Conservation (phyloP, 176 grass and related monocot genomes). For the Chrysopogon serrulatus region DNA sequence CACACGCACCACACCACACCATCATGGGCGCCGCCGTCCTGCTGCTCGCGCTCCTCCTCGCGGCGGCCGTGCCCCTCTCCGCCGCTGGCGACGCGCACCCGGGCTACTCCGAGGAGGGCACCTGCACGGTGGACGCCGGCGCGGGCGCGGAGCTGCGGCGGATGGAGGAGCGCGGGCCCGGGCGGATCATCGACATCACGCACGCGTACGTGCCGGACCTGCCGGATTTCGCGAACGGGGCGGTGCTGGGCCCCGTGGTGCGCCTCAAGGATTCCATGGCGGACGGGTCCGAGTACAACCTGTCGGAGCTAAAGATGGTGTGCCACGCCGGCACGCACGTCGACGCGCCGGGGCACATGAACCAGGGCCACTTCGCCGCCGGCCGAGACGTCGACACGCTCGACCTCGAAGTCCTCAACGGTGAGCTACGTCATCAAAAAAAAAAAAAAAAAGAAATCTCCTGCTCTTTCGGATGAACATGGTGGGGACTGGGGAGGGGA, state of each 20-base stretch:
- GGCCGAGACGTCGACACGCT: conserved; percentile 74
- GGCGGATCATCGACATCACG: conserved; percentile 13
- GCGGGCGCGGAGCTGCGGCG: neutral
- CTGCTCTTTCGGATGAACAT: neutral
- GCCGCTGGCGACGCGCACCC: conserved; percentile 7
- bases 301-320: neutral
- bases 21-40: neutral
- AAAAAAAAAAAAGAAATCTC: no score
- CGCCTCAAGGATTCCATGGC: neutral
- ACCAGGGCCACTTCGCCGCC: conserved; percentile 49
- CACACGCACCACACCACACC: neutral
- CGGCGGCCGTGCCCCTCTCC: no score
- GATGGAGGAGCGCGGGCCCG: neutral
- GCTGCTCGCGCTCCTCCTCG: neutral
- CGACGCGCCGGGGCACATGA: conserved; percentile 59
- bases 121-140: neutral
- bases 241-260: neutral
- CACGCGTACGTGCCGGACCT: conserved; percentile 11
- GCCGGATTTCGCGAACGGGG: neutral
- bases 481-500: neutral
- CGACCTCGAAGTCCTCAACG: conserved; percentile 72
- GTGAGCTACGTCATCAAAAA: neutral
- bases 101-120: neutral
- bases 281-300: conserved; percentile 4
- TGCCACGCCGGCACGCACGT: conserved; percentile 53